Base-by-base conservation (phyloP, 768 basidiomycete species). In the Tulasnella sp. region DNA sequence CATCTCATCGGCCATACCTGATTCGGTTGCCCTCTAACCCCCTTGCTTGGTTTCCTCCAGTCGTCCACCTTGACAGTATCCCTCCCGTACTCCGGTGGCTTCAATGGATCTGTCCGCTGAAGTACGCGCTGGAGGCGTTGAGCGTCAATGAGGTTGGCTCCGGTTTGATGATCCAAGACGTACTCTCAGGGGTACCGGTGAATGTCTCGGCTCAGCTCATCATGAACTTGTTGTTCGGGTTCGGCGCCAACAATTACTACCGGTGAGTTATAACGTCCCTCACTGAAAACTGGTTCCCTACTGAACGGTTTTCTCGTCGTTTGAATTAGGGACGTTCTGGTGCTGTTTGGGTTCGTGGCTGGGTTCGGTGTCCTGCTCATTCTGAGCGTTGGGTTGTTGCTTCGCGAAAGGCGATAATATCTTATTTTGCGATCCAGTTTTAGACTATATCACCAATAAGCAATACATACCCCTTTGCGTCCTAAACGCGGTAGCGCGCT, bases 21-120 rank as follows among this genome's bases (percentile, higher is more conserved):
- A n/a, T n/a, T n/a, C n/a, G n/a, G n/a, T n/a, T 26, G n/a, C 26
- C 3, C 23, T n/a, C 11, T 17, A 2, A 10, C 42, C 34, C 15
- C 34, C 47, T 59, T 30, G 41, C 34, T 17, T 8, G 26, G 9
- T 47, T 38, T 11, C 50, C 26, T 34, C 19, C 27, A 64, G 63
- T 96, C 69, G 89, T 95, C 54, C 88, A 95, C 69, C 77, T 95
- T 59, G 71, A 74, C 62, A 75, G 78, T 61, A 95, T 98, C 61
- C 92, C 94, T 3, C 87, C 88, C 1, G 90, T 94, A 1, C 78
- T 98, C 1, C 80, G 94, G 15, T 98, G 94, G 94, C 75, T 97
- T 55, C 86, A 94, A 67, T 97, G 90, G 85, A 65, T 94, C 60
- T 86, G 86, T 56, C 87, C 88, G 41, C 77, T 92, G 49, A 91